Percentiles rank a stretch among this genome's conserved stretches.
Evolutionary conservation across 2,329 filamentous ascomycete species (phyloP).

Genomic region (Trichophaea hybrida): DNA sequence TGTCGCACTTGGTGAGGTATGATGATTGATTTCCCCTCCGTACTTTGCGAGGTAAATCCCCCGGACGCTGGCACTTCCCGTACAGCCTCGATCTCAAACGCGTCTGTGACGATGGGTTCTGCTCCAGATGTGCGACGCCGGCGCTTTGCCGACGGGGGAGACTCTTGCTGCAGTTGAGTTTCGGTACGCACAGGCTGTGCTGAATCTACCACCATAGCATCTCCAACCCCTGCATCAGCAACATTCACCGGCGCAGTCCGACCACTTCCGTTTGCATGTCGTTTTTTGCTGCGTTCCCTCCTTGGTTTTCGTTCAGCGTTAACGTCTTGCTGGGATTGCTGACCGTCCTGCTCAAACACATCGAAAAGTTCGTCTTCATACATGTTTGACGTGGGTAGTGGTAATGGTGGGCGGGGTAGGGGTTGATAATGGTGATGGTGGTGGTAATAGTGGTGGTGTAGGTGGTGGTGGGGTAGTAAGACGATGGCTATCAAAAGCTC

Average conservation of each 20-base stretch:
- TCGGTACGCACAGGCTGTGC: conserved; percentile 29
- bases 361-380: conserved; percentile 58
- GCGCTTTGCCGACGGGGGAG: conserved; percentile 36
- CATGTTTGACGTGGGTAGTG: conserved; percentile 15
- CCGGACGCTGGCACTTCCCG: conserved; percentile 72
- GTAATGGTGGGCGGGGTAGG: conserved; percentile 30
- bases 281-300: conserved; percentile 59
- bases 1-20: conserved; percentile 96
- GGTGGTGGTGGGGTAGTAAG: background rate
- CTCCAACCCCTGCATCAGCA: conserved; percentile 27
- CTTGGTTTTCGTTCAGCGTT: conserved; percentile 35
- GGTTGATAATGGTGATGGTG: background rate
- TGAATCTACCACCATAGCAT: conserved; percentile 31
- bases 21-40: conserved; percentile 56
- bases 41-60: conserved; percentile 46
- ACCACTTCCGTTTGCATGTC: conserved; percentile 66
- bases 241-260: conserved; percentile 34
- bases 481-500: no score
- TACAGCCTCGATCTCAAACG: conserved; percentile 88
- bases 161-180: conserved; percentile 29
- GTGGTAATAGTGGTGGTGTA: background rate
- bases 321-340: conserved; percentile 26
- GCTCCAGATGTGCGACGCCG: conserved; percentile 42
- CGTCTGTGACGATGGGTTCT: conserved; percentile 75
- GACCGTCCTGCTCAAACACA: conserved; percentile 54